Conservation (phyloP, 441 rosid genomes). For the Mallotus repandus region DNA sequence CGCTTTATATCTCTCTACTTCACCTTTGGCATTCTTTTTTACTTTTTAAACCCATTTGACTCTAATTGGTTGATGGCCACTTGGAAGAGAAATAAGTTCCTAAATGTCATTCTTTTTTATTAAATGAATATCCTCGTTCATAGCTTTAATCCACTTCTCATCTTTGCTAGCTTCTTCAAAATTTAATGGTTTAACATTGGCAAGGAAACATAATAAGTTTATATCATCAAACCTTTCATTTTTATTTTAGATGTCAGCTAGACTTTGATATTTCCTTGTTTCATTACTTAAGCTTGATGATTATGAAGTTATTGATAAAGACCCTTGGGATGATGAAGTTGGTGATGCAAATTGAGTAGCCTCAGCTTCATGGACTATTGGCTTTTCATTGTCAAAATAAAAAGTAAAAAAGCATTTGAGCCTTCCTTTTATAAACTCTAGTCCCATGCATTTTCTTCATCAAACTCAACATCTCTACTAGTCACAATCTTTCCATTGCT, state of each 20-base stretch:
- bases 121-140: neutral
- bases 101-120: neutral
- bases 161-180: neutral
- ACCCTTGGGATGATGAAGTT: no score
- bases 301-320: no score
- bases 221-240: no score
- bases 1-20: no score
- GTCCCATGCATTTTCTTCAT: neutral
- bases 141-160: neutral
- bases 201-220: neutral
- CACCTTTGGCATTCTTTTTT: no score
- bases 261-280: neutral
- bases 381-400: neutral
- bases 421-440: neutral
- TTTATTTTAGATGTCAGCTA: neutral
- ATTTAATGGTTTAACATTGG: neutral
- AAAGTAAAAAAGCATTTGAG: neutral
- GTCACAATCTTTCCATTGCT: neutral
- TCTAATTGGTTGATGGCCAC: neutral
- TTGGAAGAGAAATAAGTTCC: neutral
- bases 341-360: neutral
- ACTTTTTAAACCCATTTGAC: neutral
- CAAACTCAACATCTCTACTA: neutral
- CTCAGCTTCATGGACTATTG: neutral
- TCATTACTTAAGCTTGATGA: neutral